These are phyloP conservation scores for Silene noctiflora DNA, from an alignment of 179 eudicot species.

Conservation along the genomic window DNA sequence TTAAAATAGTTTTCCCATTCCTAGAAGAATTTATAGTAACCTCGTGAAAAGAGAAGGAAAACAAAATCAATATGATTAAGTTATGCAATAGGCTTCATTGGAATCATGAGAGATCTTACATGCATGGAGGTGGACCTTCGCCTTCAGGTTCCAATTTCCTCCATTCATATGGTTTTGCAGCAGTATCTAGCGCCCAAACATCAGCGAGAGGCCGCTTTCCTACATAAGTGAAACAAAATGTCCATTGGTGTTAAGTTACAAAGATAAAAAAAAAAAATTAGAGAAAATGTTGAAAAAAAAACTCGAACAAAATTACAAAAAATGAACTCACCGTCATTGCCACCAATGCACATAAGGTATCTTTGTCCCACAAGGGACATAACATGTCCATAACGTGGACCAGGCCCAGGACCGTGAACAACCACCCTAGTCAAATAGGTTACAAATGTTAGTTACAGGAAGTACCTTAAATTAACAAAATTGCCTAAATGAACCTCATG, in stretches of 20 bases:
- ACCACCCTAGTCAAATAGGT: slow-evolving; percentile 58
- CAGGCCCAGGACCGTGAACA: slow-evolving; percentile 98
- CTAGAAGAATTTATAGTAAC: neutral
- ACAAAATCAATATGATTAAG: neutral
- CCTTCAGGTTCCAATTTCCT: slow-evolving; percentile 99
- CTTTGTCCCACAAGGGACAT: slow-evolving; percentile 99
- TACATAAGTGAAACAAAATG: slow-evolving; percentile 28
- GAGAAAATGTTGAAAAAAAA: neutral
- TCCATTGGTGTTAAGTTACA: slow-evolving; percentile 5
- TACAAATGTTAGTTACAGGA: slow-evolving; percentile 10
- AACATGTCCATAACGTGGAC: slow-evolving; percentile 99
- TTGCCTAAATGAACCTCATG: neutral
- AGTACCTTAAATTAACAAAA: neutral
- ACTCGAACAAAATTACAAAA: neutral
- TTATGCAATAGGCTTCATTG: neutral
- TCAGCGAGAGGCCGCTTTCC: slow-evolving; percentile 98
- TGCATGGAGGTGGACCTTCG: slow-evolving; percentile 99
- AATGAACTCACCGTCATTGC: slow-evolving; percentile 82
- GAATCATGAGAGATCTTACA: slow-evolving; percentile 42
- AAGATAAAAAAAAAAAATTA: neutral
- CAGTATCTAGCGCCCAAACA: slow-evolving; percentile 99
- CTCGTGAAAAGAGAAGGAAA: neutral
- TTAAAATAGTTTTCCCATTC: neutral
- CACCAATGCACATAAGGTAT: slow-evolving; percentile 98
- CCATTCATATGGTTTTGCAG: slow-evolving; percentile 99